Conservation (phyloP, 176 grass and related monocot species). For the Phoenix roebelenii region DNA sequence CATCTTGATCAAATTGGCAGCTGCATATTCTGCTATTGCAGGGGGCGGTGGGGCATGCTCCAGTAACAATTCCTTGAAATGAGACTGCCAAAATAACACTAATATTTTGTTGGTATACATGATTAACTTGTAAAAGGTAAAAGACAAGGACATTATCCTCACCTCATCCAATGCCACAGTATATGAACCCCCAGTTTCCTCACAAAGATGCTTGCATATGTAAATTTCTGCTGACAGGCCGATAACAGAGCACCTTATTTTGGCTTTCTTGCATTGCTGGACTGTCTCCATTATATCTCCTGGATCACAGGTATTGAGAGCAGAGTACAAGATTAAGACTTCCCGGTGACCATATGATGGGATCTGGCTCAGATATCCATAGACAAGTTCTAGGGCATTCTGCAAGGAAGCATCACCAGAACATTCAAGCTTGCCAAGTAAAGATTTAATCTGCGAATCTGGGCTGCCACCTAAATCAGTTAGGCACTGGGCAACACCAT, state of each 20-base stretch:
- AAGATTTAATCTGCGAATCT: slow-evolving; percentile 79
- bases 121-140: slow-evolving; percentile 15
- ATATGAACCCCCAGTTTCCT: slow-evolving; percentile 79
- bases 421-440: slow-evolving; percentile 93
- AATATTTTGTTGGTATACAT: slow-evolving; percentile 15
- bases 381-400: slow-evolving; percentile 79
- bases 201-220: slow-evolving; percentile 90
- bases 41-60: slow-evolving; percentile 89
- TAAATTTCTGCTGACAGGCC: slow-evolving; percentile 92
- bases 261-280: slow-evolving; percentile 67
- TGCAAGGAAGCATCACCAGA: slow-evolving; percentile 85
- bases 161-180: slow-evolving; percentile 88
- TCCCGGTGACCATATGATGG: slow-evolving; percentile 91
- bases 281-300: slow-evolving; percentile 83
- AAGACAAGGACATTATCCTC: slow-evolving; percentile 24
- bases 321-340: slow-evolving; percentile 79
- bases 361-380: slow-evolving; percentile 78
- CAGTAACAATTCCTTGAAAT: slow-evolving; percentile 88
- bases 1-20: slow-evolving; percentile 97
- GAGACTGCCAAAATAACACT: slow-evolving; percentile 43
- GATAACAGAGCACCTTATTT: slow-evolving; percentile 88
- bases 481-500: slow-evolving; percentile 62
- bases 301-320: slow-evolving; percentile 83
- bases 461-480: slow-evolving; percentile 90
- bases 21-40: slow-evolving; percentile 95